Base-by-base conservation (phyloP, 306 rosid species). In the Lotus japonicus region DNA sequence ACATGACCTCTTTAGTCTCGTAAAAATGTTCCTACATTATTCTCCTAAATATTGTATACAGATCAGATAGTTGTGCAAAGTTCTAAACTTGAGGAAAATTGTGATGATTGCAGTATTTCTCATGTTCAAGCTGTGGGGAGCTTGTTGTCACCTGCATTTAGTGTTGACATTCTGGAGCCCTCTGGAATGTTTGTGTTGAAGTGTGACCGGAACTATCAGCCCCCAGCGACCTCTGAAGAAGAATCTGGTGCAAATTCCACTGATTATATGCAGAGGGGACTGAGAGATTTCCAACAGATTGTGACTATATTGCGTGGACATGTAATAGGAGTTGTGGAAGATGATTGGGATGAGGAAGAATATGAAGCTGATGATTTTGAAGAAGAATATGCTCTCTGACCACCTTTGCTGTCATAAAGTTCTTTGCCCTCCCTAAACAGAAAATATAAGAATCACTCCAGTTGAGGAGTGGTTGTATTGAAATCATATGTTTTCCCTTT, bases 61-160 rank as follows among this genome's bases (percentile, higher is more conserved):
- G 28, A 23, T 28, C 46, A 44, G 49, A 73, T 68, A 35, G 28
- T 38, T 70, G 61, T 70, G 58, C 51, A 0, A 39, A 35, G 48
- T 60, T 35, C 56, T 53, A 73, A 68, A 77, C 58, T 45, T 13
- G 33, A 52, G 26, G 75, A 28, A 51, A 61, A 23, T 52, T 73
- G 80, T 77, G 59, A 46, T 77, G 59, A 46, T 70, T 82, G 88
- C 95, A 94, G 99, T 49, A 71, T 94, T 50, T 68, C 88, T 56
- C 78, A 82, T 61, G 97, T 90, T 74, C 70, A 86, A 88, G 95
- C 83, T 68, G 7, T 43, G 46, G 99, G 99, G 53, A 56, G 68
- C 26, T 18, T 80, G 11, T 74, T 94, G 46, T 83, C 88, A 6
- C 95, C 99, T 6, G 78, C 88, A 7, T 81, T 94, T 31, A 51